Evolutionary conservation across 2,329 filamentous ascomycete species (phyloP), one percentile per base, ranked within the genome.

Genomic region (Passalora sequoiae): DNA sequence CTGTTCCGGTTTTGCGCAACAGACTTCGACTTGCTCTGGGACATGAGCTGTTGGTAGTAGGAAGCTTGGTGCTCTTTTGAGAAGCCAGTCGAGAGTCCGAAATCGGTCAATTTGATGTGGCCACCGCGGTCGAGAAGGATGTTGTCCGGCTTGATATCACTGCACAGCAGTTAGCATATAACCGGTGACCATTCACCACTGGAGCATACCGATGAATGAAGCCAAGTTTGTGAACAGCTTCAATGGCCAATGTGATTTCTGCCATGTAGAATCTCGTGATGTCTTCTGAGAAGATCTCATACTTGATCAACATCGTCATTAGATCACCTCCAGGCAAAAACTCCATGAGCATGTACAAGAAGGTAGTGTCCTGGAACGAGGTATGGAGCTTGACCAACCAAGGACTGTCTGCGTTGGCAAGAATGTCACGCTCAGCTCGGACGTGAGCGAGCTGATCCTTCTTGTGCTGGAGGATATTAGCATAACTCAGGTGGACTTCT

Each of bases 261-360:
- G 92, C 92, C 80, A 98, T 98, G 69, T 98, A 98, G 69, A 98
- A 98, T 13, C 92, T 82, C 21, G 92, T 98, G 56, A 98, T 97
- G 57, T 98, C 92, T 66, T 97, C 91, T 0, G 89, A 94, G 67
- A 98, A 98, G 66, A 98, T 96, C 66, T 98, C 92, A 63, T 98
- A 98, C 76, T 97, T 98, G 73, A 98, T 98, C 57, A 98, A 76
- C 92, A 98, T 98, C 3, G 92, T 98, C 92, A 98, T 98, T 66
- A 98, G 69, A 71, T 98, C 92, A 67, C 92, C 92, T 67, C 92
- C 92, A 6, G 92, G 92, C 66, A 98, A 77, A 69, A 97, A 98
- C 69, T 98, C 92, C 92, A 98, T 98, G 49, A 98, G 76, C 83
- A 98, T 92, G 73, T 98, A 98, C 25, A 98, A 74, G 71, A 96